Conservation (phyloP, 2,329 filamentous ascomycete species). For the Trichophyton mentagrophytes region DNA sequence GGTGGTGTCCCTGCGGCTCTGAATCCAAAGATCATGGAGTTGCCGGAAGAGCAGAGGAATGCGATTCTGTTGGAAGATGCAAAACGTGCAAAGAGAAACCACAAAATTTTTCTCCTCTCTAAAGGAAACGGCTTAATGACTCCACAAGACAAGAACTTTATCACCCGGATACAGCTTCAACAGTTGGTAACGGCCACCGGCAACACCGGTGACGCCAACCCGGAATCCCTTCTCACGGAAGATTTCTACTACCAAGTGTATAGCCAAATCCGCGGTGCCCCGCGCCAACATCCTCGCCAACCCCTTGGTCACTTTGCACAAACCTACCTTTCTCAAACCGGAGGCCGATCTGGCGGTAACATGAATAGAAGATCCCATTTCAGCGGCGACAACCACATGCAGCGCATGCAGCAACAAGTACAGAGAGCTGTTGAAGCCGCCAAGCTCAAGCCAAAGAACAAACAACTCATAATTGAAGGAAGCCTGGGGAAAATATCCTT, state of each 20-base stretch:
- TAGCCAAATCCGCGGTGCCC: slow-evolving; percentile 80
- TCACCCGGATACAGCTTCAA: slow-evolving; percentile 92
- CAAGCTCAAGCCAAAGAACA: slow-evolving; percentile 95
- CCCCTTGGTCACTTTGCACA: slow-evolving; percentile 93
- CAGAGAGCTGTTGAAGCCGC: slow-evolving; percentile 93
- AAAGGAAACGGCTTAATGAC: slow-evolving; percentile 98
- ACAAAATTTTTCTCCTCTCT: slow-evolving; percentile 89
- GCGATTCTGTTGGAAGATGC: slow-evolving; percentile 82
- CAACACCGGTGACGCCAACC: slow-evolving; percentile 65
- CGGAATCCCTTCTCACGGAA: slow-evolving; percentile 70
- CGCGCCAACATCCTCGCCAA: slow-evolving; percentile 81
- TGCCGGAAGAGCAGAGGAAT: slow-evolving; percentile 73
- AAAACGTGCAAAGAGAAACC: slow-evolving; percentile 88
- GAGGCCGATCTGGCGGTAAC: slow-evolving; percentile 59
- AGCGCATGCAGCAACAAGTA: slow-evolving; percentile 98
- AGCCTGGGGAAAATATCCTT: slow-evolving; percentile 97
- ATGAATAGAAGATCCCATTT: slow-evolving; percentile 59
- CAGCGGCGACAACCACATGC: slow-evolving; percentile 90
- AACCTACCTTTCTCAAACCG: slow-evolving; percentile 93
- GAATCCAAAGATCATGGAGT: slow-evolving; percentile 58
- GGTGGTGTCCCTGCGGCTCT: slow-evolving; percentile 45
- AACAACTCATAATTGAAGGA: slow-evolving; percentile 89
- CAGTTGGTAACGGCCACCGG: slow-evolving; percentile 88
- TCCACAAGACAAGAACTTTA: slow-evolving; percentile 98
- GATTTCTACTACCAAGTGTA: slow-evolving; percentile 99